phyloP scores from a whole-genome alignment of 768 basidiomycete genomes.

The Mycena albidolilacea region DNA sequence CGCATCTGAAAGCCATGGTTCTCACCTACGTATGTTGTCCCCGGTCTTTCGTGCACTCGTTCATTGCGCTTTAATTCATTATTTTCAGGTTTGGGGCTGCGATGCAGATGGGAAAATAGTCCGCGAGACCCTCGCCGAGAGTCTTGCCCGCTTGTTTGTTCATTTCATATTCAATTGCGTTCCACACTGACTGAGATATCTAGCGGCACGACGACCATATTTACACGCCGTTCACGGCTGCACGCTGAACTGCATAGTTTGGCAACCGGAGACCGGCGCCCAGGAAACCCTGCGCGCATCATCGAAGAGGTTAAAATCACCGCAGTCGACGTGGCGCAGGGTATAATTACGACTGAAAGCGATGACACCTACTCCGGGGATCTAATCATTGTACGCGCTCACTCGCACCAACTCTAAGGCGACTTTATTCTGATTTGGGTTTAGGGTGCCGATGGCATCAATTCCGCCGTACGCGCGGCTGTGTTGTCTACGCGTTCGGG shows the following conservation, averaged over 20 bases:
- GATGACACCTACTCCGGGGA: conserved; percentile 31
- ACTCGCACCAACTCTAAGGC: conserved; percentile 4
- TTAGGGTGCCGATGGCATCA: conserved; percentile 39
- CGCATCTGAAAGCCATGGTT: conserved; percentile 27
- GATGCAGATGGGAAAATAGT: conserved; percentile 15
- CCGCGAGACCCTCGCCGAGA: conserved; percentile 16
- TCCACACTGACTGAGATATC: background rate
- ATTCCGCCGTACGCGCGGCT: conserved; percentile 36
- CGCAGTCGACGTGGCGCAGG: conserved; percentile 22
- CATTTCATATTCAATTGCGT: background rate
- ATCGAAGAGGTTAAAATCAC: conserved; percentile 35
- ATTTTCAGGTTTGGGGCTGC: conserved; percentile 28
- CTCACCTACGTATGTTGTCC: conserved; percentile 31
- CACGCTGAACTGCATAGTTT: conserved; percentile 30
- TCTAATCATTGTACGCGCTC: conserved; percentile 29
- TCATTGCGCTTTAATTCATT: background rate
- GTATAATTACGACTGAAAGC: conserved; percentile 28
- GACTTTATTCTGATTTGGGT: background rate
- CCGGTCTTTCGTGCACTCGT: background rate
- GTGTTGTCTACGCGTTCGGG: conserved; percentile 24
- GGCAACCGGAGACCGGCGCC: conserved; percentile 21
- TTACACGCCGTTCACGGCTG: conserved; percentile 35
- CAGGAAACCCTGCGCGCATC: conserved; percentile 36
- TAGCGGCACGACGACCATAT: conserved; percentile 33
- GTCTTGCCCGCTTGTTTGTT: conserved; percentile 29